These are phyloP conservation scores for Grosmannia penicillata DNA, from an alignment of 2,329 filamentous ascomycete genomes.

Conservation along the genomic window DNA sequence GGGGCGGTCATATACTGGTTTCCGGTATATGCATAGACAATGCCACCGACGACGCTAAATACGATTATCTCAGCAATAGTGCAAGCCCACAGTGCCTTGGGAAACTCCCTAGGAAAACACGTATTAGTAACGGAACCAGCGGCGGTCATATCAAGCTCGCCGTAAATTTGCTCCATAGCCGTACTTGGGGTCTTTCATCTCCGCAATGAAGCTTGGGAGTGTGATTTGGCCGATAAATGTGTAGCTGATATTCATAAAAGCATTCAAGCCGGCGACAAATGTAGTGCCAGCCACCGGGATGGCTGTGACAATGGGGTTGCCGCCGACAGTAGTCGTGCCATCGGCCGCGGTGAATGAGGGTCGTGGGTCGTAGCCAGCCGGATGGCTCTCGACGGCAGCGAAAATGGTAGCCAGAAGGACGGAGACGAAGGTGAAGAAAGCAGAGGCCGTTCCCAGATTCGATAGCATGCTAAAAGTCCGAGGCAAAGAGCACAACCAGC, in stretches of 20 bases:
- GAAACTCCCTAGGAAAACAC: slow-evolving; percentile 52
- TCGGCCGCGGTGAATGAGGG: slow-evolving; percentile 19
- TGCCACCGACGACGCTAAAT: slow-evolving; percentile 66
- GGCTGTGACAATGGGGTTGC: slow-evolving; percentile 52
- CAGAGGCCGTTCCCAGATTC: slow-evolving; percentile 64
- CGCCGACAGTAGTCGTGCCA: slow-evolving; percentile 22
- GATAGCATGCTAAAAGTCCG: slow-evolving; percentile 72
- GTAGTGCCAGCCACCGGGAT: slow-evolving; percentile 56
- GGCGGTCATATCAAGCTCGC: too few relatives aligned
- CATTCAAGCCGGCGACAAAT: slow-evolving; percentile 70
- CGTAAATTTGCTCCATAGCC: not conserved
- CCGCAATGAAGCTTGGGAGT: slow-evolving; percentile 84
- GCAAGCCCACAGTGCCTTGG: slow-evolving; percentile 82
- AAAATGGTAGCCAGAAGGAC: slow-evolving; percentile 77
- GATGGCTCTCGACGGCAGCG: slow-evolving; percentile 59
- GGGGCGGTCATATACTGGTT: slow-evolving; percentile 80
- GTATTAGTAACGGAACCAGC: slow-evolving; percentile 15
- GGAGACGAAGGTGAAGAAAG: slow-evolving; percentile 79
- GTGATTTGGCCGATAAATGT: slow-evolving; percentile 96
- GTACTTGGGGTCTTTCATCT: slow-evolving; percentile 57
- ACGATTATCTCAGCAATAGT: slow-evolving; percentile 79
- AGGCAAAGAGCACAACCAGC: slow-evolving; percentile 66
- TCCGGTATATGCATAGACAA: slow-evolving; percentile 79
- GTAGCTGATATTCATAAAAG: slow-evolving; percentile 90
- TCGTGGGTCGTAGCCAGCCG: slow-evolving; percentile 46